phyloP scores from a whole-genome alignment of 73 alveolate genomes.

The Tetrahymena borealis region DNA sequence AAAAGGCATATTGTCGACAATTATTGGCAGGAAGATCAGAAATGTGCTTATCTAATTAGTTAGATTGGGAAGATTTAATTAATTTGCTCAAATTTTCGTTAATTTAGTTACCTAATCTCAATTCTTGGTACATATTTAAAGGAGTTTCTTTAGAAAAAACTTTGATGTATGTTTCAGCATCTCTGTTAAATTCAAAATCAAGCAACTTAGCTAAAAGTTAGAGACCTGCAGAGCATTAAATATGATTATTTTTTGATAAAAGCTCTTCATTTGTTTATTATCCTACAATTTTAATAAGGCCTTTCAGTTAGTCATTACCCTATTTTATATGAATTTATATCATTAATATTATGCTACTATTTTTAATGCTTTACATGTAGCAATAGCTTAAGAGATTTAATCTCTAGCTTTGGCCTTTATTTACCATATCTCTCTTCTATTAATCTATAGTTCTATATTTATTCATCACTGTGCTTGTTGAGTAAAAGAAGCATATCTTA shows the following conservation, averaged over 20 bases:
- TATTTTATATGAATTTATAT: background rate
- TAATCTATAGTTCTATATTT: background rate
- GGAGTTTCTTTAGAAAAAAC: background rate
- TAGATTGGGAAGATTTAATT: background rate
- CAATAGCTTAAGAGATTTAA: background rate
- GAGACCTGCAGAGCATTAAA: background rate
- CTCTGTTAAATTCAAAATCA: background rate
- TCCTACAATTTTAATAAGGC: background rate
- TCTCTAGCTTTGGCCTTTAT: background rate
- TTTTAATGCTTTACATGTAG: background rate
- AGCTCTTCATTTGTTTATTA: background rate
- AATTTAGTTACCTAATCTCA: background rate
- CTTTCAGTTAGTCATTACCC: background rate
- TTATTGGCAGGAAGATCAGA: background rate
- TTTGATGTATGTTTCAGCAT: background rate
- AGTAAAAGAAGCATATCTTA: background rate
- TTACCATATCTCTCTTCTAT: background rate
- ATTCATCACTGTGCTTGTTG: background rate
- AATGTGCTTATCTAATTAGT: background rate
- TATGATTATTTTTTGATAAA: background rate
- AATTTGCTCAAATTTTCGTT: background rate
- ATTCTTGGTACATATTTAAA: background rate
- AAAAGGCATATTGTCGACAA: background rate
- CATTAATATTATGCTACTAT: too few species aligned
- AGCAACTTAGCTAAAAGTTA: background rate